Percentiles rank a stretch among this genome's conserved stretches.
Conservation (phyloP, 2,329 filamentous ascomycete genomes). For the Davidsoniella neocaledoniae region DNA sequence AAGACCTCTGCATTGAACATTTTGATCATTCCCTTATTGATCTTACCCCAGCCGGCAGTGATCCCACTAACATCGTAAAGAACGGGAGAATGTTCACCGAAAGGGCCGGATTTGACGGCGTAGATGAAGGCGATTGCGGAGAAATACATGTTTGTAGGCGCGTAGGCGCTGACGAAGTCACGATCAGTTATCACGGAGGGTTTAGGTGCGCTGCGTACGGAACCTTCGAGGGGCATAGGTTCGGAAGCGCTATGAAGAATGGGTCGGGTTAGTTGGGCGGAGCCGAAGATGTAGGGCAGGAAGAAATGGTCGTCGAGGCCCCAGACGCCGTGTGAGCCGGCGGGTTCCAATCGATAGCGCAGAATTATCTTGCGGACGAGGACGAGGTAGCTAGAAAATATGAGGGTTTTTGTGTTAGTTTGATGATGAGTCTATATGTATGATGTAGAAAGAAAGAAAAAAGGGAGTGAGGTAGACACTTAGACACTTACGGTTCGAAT, state of each 20-base stretch:
- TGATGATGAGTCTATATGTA: neutral
- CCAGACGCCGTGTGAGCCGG: constrained; percentile 94
- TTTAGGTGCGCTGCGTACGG: constrained; percentile 51
- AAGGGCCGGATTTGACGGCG: constrained; percentile 88
- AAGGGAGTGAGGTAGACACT: neutral
- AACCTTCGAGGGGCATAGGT: constrained; percentile 62
- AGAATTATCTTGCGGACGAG: constrained; percentile 71
- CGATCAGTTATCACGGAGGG: constrained; percentile 52
- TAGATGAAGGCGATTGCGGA: constrained; percentile 92
- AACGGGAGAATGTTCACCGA: constrained; percentile 94
- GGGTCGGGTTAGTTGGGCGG: constrained; percentile 69
- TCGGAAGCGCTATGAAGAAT: constrained; percentile 36
- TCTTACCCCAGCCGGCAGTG: constrained; percentile 89
- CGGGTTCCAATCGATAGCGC: constrained; percentile 85
- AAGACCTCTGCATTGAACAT: constrained; percentile 98
- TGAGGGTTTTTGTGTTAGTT: constrained; percentile 11
- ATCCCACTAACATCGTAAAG: constrained; percentile 90
- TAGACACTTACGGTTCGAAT: constrained; percentile 55
- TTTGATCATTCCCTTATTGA: constrained; percentile 95
- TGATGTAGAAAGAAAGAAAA: neutral
- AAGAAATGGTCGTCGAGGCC: constrained; percentile 96
- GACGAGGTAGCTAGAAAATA: constrained; percentile 46
- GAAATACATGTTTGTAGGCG: constrained; percentile 72
- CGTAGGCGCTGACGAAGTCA: constrained; percentile 46
- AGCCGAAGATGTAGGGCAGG: constrained; percentile 85